Evolutionary conservation across 2,329 filamentous ascomycete genomes (phyloP), one percentile per base, ranked within the genome.

Genomic region (Aspergillus aculeatinus): DNA sequence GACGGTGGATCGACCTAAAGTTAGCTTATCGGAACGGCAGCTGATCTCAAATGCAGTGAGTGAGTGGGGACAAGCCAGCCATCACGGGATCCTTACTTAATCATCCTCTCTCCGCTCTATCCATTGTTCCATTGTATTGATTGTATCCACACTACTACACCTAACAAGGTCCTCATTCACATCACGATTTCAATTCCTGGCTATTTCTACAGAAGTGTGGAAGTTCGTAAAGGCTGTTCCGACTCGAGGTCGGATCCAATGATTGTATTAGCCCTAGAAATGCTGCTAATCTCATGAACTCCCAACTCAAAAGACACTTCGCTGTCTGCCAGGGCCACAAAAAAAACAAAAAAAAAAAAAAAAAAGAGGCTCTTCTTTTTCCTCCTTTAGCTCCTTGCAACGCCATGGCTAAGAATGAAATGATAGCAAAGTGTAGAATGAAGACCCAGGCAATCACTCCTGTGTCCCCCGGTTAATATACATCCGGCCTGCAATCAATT

Each of bases 401-500:
- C 64, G 61, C 64, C 64, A 9, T 55, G 58, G 60, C 61, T 62
- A 57, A 61, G 57, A 60, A 35, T 29, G 27, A 58, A 53, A 55
- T 50, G 54, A 57, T 56, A 58, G 54, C 29, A 48, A 33, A 55
- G 33, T 21, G 51, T 29, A 57, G 47, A 59, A 57, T 25, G 53
- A 57, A 65, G 23, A 55, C 58, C 58, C 51, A 39, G 57, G 25
- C 55, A 44, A 49, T 23, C 49, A 50, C 39, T 48, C 44, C 48
- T 54, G 57, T 35, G 33, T 12, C 33, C 33, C 14, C 33, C 33
- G 56, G 57, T 59, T 65, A 65, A 60, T 62, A 58, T 66, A 68
- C 66, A 67, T 58, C 52, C 61, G 52, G 60, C 58, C 54, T 67
- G 58, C 60, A 29, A 60, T 55, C 61, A 61, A 57, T 56, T 60